Conservation (phyloP, 495 filamentous ascomycete genomes). For the Penicillium argentinense region DNA sequence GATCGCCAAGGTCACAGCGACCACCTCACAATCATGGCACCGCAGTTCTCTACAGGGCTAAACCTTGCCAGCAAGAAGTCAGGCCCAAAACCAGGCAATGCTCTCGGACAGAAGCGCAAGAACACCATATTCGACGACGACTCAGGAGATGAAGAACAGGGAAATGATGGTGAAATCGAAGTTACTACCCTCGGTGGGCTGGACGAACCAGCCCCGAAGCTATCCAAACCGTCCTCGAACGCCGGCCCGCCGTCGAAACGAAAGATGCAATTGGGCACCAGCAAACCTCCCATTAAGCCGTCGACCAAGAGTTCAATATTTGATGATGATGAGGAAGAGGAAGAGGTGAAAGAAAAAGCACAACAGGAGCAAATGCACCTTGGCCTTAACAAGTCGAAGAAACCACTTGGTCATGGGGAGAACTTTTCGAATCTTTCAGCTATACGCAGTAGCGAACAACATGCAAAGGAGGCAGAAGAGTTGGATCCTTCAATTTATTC, state of each 20-base stretch:
- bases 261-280: slow-evolving; percentile 29
- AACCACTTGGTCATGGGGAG: slow-evolving; percentile 9
- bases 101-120: slow-evolving; percentile 46
- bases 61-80: slow-evolving; percentile 54
- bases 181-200: slow-evolving; percentile 47
- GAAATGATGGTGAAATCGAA: slow-evolving; percentile 23
- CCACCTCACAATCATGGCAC: slow-evolving; percentile 28
- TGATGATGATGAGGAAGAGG: slow-evolving; percentile 40
- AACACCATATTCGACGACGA: slow-evolving; percentile 50
- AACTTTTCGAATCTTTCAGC: slow-evolving; percentile 51
- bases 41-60: slow-evolving; percentile 55
- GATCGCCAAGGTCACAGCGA: neutral
- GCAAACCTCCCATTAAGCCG: slow-evolving; percentile 33
- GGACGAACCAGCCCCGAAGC: slow-evolving; percentile 19
- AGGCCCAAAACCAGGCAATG: slow-evolving; percentile 21
- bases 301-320: slow-evolving; percentile 44
- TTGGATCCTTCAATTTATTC: slow-evolving; percentile 56
- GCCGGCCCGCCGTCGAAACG: slow-evolving; percentile 35
- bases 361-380: slow-evolving; percentile 17
- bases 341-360: slow-evolving; percentile 24
- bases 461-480: slow-evolving; percentile 46
- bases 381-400: slow-evolving; percentile 21
- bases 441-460: slow-evolving; percentile 47
- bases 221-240: slow-evolving; percentile 8
- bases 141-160: slow-evolving; percentile 44